These are phyloP conservation scores for Boletus pseudopeckii DNA, from an alignment of 768 basidiomycete genomes.

Conservation along the genomic window DNA sequence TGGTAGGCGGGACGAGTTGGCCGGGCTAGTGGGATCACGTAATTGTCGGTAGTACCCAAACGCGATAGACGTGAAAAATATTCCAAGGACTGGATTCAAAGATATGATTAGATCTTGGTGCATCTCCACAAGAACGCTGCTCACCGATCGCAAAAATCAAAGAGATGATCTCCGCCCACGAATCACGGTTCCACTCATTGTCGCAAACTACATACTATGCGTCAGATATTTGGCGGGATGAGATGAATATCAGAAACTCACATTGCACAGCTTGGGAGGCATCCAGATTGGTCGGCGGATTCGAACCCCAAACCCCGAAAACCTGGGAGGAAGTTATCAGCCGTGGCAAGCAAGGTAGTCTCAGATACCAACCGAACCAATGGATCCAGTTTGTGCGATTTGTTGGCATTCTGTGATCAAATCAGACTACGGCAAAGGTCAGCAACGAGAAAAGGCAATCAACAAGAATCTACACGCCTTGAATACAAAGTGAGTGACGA, in stretches of 20 bases:
- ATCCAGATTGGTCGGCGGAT: slow-evolving; percentile 30
- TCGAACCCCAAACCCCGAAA: slow-evolving; percentile 56
- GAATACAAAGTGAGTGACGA: slow-evolving; percentile 62
- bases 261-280: slow-evolving; percentile 44
- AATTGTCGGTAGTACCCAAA: slow-evolving; percentile 75
- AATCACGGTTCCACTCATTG: slow-evolving; percentile 55
- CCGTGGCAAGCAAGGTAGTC: background rate
- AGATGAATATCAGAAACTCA: slow-evolving; percentile 29
- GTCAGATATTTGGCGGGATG: slow-evolving; percentile 6
- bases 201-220: slow-evolving; percentile 51
- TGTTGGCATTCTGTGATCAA: slow-evolving; percentile 55
- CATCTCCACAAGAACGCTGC: slow-evolving; percentile 18
- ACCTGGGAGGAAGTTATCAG: slow-evolving; percentile 28
- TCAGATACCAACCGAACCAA: slow-evolving; percentile 31
- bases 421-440: slow-evolving; percentile 40
- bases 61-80: slow-evolving; percentile 61
- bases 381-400: slow-evolving; percentile 34
- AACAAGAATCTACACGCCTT: slow-evolving; percentile 44
- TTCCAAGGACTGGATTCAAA: slow-evolving; percentile 44
- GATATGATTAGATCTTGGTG: background rate
- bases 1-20: slow-evolving; percentile 47
- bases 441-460: background rate
- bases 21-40: slow-evolving; percentile 60
- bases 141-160: slow-evolving; percentile 58
- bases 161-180: slow-evolving; percentile 64